Evolutionary conservation across 371 early-diverging fungal species (phyloP).

Genomic region (Batkoa obscura): DNA sequence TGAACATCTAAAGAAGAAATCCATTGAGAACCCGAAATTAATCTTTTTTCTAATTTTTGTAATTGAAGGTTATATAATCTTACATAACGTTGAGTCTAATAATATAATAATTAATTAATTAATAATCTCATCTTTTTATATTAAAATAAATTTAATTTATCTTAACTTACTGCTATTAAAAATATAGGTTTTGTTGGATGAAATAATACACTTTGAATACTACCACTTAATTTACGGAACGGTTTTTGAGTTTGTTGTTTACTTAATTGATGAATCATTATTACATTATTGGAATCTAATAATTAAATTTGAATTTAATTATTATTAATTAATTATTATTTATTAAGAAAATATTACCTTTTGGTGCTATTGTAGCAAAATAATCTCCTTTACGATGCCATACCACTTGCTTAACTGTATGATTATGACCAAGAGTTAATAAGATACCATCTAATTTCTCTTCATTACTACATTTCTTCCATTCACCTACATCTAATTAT

Average conservation of each 20-base stretch:
- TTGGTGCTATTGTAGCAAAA: slow-evolving; percentile 66
- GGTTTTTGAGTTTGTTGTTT: slow-evolving; percentile 74
- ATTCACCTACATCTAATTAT: slow-evolving; percentile 12
- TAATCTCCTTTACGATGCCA: slow-evolving; percentile 98
- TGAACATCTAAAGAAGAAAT: slow-evolving; percentile 88
- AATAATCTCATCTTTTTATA: background rate
- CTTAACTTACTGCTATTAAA: slow-evolving; percentile 67
- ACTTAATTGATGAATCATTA: slow-evolving; percentile 82
- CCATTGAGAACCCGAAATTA: slow-evolving; percentile 75
- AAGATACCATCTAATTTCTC: slow-evolving; percentile 19
- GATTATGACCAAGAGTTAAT: slow-evolving; percentile 7
- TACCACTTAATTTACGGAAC: slow-evolving; percentile 68
- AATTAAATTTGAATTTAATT: background rate
- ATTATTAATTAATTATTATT: slow-evolving; percentile 7
- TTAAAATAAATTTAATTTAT: background rate
- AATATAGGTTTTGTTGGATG: slow-evolving; percentile 86
- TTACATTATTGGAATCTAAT: slow-evolving; percentile 24
- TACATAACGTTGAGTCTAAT: slow-evolving; percentile 73
- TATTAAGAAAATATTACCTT: slow-evolving; percentile 15
- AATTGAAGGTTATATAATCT: slow-evolving; percentile 80
- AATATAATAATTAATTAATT: too few relatives aligned
- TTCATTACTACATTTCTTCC: slow-evolving; percentile 34
- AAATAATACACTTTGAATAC: slow-evolving; percentile 77
- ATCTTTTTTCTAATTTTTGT: slow-evolving; percentile 62
- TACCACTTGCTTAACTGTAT: slow-evolving; percentile 52